Evolutionary conservation across 73 alveolate genomes (phyloP).

Genomic region (Urostyla sp.): DNA sequence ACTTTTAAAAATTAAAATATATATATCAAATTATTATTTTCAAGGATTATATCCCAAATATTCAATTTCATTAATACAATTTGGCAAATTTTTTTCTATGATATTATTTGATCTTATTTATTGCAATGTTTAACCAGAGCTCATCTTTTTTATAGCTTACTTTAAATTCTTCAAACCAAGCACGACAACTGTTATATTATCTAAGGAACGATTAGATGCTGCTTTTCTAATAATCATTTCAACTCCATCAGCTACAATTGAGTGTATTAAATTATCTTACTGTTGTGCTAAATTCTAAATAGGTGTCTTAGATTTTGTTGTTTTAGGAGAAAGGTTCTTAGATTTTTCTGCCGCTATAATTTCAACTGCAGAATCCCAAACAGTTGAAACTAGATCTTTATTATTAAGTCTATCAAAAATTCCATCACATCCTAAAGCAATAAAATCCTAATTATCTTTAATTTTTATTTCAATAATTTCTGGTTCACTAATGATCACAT

Average conservation of each 20-base stretch:
- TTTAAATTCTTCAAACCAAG: constrained; percentile 82
- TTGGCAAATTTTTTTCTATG: constrained; percentile 8
- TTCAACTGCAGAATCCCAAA: constrained; percentile 77
- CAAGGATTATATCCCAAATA: too few species aligned
- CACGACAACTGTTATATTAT: constrained; percentile 90
- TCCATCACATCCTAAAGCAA: constrained; percentile 96
- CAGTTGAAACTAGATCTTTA: constrained; percentile 90
- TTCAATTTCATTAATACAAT: too few species aligned
- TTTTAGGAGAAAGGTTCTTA: neutral
- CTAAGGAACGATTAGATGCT: constrained; percentile 86
- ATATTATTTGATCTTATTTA: neutral
- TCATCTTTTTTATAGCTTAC: neutral
- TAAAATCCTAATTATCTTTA: constrained; percentile 46
- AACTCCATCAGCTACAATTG: constrained; percentile 85
- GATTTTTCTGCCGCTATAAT: constrained; percentile 9
- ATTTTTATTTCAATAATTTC: constrained; percentile 69
- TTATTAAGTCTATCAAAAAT: constrained; percentile 95
- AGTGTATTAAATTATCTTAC: constrained; percentile 49
- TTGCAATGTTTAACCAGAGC: neutral
- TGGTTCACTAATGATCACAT: constrained; percentile 85
- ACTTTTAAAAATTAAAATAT: too few species aligned
- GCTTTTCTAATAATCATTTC: constrained; percentile 88
- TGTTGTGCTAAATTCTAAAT: neutral
- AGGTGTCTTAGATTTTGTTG: neutral
- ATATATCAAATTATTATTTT: too few species aligned